Conservation (phyloP, 495 filamentous ascomycete genomes). For the Aspergillus ostianus region DNA sequence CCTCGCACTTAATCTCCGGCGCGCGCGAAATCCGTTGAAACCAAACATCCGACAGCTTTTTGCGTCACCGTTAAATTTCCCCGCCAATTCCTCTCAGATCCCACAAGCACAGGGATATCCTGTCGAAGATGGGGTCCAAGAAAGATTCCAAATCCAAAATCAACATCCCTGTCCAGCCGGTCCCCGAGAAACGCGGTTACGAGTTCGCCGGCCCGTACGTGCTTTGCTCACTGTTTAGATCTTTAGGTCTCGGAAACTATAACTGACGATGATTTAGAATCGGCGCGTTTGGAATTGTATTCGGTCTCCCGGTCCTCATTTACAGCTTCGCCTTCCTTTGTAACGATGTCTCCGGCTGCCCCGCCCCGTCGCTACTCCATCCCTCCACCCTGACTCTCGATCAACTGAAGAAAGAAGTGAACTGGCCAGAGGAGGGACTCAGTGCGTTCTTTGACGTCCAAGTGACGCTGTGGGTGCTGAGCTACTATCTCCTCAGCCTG, state of each 20-base stretch:
- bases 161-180: conserved; percentile 33
- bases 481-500: conserved; percentile 77
- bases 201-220: conserved; percentile 90
- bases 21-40: too few species aligned
- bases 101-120: neutral
- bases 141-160: conserved; percentile 23
- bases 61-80: neutral
- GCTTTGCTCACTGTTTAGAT: conserved; percentile 1
- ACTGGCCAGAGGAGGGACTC: conserved; percentile 71
- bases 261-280: conserved; percentile 47
- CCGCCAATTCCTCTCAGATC: neutral
- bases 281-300: conserved; percentile 69
- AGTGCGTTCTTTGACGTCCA: conserved; percentile 58
- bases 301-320: conserved; percentile 72
- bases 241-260: conserved; percentile 17
- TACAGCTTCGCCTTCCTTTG: conserved; percentile 80
- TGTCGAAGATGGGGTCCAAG: conserved; percentile 30
- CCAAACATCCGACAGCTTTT: neutral
- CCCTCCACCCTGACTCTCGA: conserved; percentile 70
- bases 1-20: neutral
- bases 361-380: conserved; percentile 76
- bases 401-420: conserved; percentile 70
- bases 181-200: conserved; percentile 59
- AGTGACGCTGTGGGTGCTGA: conserved; percentile 63
- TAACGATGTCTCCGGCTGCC: conserved; percentile 91